A percentile compares a stretch with the other conserved stretches of the same genome.
phyloP scores from a whole-genome alignment of 2,329 filamentous ascomycete genomes.

The Trichoderma hamatum region DNA sequence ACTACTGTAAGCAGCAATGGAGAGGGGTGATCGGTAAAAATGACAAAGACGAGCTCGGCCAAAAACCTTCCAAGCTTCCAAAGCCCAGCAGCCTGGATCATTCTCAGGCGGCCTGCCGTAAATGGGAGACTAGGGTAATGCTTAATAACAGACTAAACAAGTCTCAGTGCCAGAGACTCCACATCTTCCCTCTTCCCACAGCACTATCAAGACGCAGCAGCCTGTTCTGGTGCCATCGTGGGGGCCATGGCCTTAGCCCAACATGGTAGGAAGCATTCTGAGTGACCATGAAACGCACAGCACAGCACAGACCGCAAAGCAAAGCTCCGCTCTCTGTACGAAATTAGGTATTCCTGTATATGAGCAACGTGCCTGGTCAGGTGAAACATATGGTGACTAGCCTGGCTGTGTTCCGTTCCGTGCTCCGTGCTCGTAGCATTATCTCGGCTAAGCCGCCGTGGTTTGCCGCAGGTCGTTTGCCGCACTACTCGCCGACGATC shows the following conservation, averaged over 20 bases:
- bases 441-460: slow-evolving; percentile 21
- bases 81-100: not conserved
- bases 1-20: not conserved
- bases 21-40: not conserved
- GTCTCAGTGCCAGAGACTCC: slow-evolving; percentile 4
- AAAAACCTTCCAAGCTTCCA: not conserved
- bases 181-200: slow-evolving; percentile 7
- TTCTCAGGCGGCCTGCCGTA: not conserved
- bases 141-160: not conserved
- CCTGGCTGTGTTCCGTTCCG: not conserved
- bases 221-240: slow-evolving; percentile 9
- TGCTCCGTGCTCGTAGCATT: not conserved
- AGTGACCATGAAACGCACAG: slow-evolving; percentile 2
- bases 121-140: not conserved
- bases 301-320: not conserved
- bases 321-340: slow-evolving; percentile 6
- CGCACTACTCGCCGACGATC: slow-evolving; percentile 24
- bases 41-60: not conserved
- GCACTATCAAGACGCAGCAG: not conserved
- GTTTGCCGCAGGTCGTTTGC: slow-evolving; percentile 17
- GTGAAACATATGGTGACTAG: slow-evolving; percentile 3
- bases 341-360: not conserved
- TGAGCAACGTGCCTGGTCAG: slow-evolving; percentile 7
- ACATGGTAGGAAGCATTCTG: slow-evolving; percentile 4
- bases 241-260: slow-evolving; percentile 9